Evolutionary conservation across 257 asterid genomes (phyloP).

Genomic region (Gardenia jasminoides): DNA sequence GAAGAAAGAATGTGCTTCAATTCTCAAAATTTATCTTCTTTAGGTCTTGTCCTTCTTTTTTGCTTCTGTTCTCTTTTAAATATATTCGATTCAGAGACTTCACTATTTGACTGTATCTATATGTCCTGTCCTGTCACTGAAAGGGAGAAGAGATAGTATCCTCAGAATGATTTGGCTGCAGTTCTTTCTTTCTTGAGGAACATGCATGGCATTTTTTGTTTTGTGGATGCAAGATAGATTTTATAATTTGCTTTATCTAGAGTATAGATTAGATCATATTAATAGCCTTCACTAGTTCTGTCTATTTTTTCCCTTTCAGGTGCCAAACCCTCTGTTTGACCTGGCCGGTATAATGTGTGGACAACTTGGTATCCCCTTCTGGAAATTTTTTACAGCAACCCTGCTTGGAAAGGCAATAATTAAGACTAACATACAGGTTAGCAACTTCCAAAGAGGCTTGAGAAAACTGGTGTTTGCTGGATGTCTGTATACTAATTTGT

Average conservation of each 20-base stretch:
- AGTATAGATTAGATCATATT: neutral
- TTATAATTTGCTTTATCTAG: neutral
- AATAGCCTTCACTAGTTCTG: neutral
- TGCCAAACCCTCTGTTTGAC: constrained; percentile 45
- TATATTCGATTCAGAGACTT: neutral
- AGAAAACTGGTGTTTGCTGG: neutral
- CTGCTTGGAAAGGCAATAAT: constrained; percentile 37
- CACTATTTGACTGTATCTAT: neutral
- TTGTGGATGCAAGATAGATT: neutral
- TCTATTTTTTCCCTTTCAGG: constrained; percentile 23
- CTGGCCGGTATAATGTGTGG: constrained; percentile 46
- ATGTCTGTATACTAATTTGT: neutral
- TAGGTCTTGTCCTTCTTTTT: neutral
- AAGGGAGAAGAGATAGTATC: neutral
- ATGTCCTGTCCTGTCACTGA: neutral
- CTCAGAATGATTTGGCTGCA: neutral
- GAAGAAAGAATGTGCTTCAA: neutral
- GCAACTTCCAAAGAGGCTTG: neutral
- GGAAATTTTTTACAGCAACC: constrained; percentile 40
- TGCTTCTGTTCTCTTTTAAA: neutral
- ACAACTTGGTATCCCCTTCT: constrained; percentile 39
- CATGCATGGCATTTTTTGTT: neutral
- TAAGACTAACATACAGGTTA: constrained; percentile 40
- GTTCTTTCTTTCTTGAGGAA: neutral
- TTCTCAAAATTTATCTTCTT: neutral